Percentiles rank a stretch among this genome's conserved stretches.
Conservation (phyloP, 305 asterid genomes). For the Lippia alba region DNA sequence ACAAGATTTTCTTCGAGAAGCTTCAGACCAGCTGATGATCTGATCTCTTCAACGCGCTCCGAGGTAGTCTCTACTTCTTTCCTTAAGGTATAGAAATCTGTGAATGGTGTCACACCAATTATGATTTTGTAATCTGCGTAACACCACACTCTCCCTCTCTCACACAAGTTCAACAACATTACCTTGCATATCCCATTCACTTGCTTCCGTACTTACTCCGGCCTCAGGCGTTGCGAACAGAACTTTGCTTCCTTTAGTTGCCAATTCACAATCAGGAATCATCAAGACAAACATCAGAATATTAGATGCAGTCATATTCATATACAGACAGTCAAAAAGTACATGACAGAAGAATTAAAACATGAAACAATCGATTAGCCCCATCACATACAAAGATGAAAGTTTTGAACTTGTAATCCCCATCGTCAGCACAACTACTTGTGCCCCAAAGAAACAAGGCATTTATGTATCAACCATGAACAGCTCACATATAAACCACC, state of each 20-base stretch:
- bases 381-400: background rate
- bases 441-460: background rate
- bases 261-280: slow-evolving; percentile 22
- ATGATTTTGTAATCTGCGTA: slow-evolving; percentile 23
- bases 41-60: slow-evolving; percentile 85
- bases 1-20: slow-evolving; percentile 70
- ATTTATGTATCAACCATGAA: too few relatives aligned
- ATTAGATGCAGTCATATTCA: slow-evolving; percentile 3
- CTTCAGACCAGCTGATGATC: slow-evolving; percentile 78
- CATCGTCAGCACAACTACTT: too few relatives aligned
- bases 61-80: slow-evolving; percentile 71
- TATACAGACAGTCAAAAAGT: slow-evolving; percentile 11
- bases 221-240: slow-evolving; percentile 65
- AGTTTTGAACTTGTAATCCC: background rate
- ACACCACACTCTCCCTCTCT: slow-evolving; percentile 10
- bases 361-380: background rate
- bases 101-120: slow-evolving; percentile 24
- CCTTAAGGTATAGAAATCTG: slow-evolving; percentile 92
- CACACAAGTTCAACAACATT: slow-evolving; percentile 14
- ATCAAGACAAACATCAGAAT: slow-evolving; percentile 11
- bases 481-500: background rate
- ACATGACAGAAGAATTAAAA: slow-evolving; percentile 15
- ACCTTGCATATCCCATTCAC: slow-evolving; percentile 92
- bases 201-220: slow-evolving; percentile 61
- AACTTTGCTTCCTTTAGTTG: slow-evolving; percentile 47